Evolutionary conservation across 2,329 filamentous ascomycete species (phyloP).

Genomic region (Aureobasidium pullulans): DNA sequence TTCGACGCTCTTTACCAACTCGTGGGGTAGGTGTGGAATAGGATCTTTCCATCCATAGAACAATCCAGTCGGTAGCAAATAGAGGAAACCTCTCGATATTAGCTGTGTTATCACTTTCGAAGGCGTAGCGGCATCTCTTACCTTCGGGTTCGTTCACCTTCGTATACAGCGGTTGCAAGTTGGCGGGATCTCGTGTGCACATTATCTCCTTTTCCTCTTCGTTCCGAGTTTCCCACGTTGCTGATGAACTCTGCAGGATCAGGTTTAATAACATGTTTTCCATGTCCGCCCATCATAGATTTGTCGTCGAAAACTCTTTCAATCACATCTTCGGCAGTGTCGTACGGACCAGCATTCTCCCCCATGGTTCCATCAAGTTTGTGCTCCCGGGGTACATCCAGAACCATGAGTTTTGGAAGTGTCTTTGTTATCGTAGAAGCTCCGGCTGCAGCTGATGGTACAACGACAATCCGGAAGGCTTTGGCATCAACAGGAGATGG

Average conservation of each 20-base stretch:
- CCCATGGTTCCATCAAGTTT: not conserved
- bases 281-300: not conserved
- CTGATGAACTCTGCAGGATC: not conserved
- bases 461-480: not conserved
- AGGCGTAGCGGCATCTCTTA: no score
- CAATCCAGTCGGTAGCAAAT: no score
- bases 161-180: not conserved
- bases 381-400: not conserved
- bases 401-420: not conserved
- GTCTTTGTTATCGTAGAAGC: not conserved
- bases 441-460: not conserved
- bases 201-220: not conserved
- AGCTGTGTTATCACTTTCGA: no score
- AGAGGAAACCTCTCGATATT: no score
- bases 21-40: no score
- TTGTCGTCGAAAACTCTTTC: not conserved
- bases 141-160: not conserved
- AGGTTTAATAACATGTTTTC: not conserved
- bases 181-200: not conserved
- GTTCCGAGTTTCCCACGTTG: not conserved
- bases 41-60: no score
- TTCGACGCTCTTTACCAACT: no score
- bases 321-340: not conserved
- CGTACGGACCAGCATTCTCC: not conserved
- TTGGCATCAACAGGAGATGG: not conserved